Percentiles rank a stretch among this genome's conserved stretches.
These are phyloP conservation scores for Ophiostoma sp. DNA, from an alignment of 2,329 filamentous ascomycete species.

Conservation along the genomic window DNA sequence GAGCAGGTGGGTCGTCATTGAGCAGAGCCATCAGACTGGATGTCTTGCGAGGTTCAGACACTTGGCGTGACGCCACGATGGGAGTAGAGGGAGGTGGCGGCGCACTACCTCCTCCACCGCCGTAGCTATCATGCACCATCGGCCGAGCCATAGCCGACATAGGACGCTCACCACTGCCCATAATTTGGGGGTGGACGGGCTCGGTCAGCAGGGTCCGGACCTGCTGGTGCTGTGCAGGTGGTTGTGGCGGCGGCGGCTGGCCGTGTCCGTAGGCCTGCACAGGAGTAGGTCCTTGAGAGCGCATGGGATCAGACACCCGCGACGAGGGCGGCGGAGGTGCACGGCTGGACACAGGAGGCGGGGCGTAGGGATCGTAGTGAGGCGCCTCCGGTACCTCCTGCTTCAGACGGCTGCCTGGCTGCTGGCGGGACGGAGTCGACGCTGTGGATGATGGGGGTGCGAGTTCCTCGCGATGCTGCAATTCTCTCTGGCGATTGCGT, in stretches of 20 bases:
- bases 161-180: conserved; percentile 17
- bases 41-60: conserved; percentile 42
- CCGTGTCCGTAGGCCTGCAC: conserved; percentile 12
- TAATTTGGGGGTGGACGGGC: conserved; percentile 25
- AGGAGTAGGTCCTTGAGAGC: background rate
- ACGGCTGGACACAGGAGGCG: background rate
- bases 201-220: conserved; percentile 25
- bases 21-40: conserved; percentile 60
- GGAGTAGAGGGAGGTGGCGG: conserved; percentile 34
- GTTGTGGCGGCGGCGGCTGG: background rate
- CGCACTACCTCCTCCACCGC: conserved; percentile 2
- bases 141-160: conserved; percentile 32
- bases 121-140: conserved; percentile 27
- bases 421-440: conserved; percentile 13
- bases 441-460: conserved; percentile 23
- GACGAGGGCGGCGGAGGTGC: conserved; percentile 4
- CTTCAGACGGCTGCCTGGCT: conserved; percentile 15
- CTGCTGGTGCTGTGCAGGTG: conserved; percentile 17
- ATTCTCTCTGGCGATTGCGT: conserved; percentile 27
- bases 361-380: conserved; percentile 22
- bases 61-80: conserved; percentile 35
- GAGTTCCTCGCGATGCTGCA: conserved; percentile 30
- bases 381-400: conserved; percentile 19
- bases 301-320: conserved; percentile 16
- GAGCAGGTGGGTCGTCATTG: conserved; percentile 53